Evolutionary conservation across 768 basidiomycete genomes (phyloP).

Genomic region (Naematelia aurantialba): DNA sequence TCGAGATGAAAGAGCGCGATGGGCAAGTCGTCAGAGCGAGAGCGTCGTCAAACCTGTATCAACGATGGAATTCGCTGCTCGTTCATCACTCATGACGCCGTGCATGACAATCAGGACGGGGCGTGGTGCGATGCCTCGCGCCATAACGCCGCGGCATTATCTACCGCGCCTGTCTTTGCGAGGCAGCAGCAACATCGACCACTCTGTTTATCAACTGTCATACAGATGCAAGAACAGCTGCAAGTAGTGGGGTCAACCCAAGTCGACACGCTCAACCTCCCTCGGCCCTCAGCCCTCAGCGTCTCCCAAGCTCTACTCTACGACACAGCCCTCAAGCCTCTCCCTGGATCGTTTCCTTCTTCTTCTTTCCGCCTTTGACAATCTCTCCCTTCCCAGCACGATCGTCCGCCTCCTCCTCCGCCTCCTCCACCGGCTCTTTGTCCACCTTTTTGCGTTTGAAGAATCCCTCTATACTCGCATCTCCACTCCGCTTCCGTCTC

Average conservation of each 20-base stretch:
- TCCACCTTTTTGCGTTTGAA: conserved; percentile 20
- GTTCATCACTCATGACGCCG: no score
- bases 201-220: no score
- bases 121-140: background rate
- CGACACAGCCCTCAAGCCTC: background rate
- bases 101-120: no score
- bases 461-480: conserved; percentile 27
- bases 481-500: conserved; percentile 20
- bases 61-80: no score
- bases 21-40: no score
- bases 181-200: no score
- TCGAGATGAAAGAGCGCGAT: no score
- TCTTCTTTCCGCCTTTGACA: background rate
- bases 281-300: no score
- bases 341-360: background rate
- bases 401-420: background rate
- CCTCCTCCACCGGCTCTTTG: background rate
- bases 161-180: background rate
- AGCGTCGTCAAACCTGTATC: no score
- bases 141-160: background rate
- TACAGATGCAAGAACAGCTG: no score
- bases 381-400: background rate
- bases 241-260: no score
- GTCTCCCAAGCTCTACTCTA: background rate
- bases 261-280: no score